These are phyloP conservation scores for Megacollybia marginata DNA, from an alignment of 768 basidiomycete species.

Conservation along the genomic window DNA sequence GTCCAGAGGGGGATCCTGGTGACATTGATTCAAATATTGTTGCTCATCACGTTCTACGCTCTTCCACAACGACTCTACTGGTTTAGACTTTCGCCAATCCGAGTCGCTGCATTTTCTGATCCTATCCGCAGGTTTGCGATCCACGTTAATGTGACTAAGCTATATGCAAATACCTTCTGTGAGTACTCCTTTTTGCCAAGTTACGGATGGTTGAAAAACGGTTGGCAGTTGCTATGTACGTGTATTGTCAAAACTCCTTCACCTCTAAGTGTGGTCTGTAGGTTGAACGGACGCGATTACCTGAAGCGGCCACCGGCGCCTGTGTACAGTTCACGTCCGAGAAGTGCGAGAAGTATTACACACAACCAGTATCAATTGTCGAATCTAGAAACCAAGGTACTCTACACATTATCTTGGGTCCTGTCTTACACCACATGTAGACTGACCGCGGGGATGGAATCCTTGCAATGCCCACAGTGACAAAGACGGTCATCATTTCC, in stretches of 20 bases:
- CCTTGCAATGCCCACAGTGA: too few relatives aligned
- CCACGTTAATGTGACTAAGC: conserved; percentile 39
- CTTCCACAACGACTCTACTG: conserved; percentile 10
- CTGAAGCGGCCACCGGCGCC: background rate
- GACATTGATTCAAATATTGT: conserved; percentile 29
- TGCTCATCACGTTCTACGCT: conserved; percentile 32
- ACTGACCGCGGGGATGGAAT: too few relatives aligned
- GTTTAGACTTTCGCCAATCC: conserved; percentile 29
- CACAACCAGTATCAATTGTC: too few relatives aligned
- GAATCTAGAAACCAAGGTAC: too few relatives aligned
- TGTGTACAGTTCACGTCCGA: too few relatives aligned
- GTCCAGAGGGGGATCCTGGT: conserved; percentile 37
- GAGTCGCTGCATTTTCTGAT: background rate
- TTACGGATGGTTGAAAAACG: background rate
- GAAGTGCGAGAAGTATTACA: too few relatives aligned
- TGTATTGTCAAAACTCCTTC: background rate
- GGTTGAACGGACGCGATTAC: background rate
- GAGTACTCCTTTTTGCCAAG: conserved; percentile 13
- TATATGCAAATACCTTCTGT: conserved; percentile 46
- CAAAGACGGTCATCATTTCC: too few relatives aligned
- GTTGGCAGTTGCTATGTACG: background rate
- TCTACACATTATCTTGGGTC: too few relatives aligned
- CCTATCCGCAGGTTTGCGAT: conserved; percentile 32
- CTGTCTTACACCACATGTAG: too few relatives aligned
- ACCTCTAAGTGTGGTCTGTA: background rate